Evolutionary conservation across 805 yeast species (phyloP).

Genomic region (Candida schatavii): DNA sequence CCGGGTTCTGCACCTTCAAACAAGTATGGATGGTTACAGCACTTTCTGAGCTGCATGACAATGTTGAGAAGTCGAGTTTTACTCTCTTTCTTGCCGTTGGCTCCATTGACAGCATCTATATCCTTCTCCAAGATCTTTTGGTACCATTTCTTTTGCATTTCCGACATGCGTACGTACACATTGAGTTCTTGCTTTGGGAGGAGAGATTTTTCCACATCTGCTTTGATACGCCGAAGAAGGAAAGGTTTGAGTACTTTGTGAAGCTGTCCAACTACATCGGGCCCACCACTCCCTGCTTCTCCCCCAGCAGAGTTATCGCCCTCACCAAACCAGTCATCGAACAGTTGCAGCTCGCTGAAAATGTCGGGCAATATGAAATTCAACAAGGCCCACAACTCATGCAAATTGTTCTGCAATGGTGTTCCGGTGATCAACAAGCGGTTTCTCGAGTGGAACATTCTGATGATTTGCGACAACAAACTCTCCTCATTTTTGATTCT

Average conservation of each 20-base stretch:
- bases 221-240: conserved; percentile 69
- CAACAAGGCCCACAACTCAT: conserved; percentile 78
- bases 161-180: conserved; percentile 69
- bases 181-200: conserved; percentile 74
- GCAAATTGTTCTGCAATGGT: conserved; percentile 75
- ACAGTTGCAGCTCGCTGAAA: conserved; percentile 67
- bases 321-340: conserved; percentile 68
- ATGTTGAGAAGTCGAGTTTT: conserved; percentile 75
- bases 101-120: conserved; percentile 83
- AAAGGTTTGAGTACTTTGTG: conserved; percentile 78
- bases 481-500: conserved; percentile 77
- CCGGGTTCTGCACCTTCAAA: conserved; percentile 91
- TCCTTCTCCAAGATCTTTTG: conserved; percentile 74
- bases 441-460: conserved; percentile 68
- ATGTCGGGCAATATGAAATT: conserved; percentile 78
- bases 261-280: conserved; percentile 59
- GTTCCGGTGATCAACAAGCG: conserved; percentile 78
- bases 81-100: conserved; percentile 68
- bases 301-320: conserved; percentile 11
- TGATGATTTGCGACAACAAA: conserved; percentile 66
- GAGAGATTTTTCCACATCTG: conserved; percentile 77
- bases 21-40: conserved; percentile 82
- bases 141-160: conserved; percentile 80
- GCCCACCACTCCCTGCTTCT: conserved; percentile 27
- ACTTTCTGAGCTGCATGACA: conserved; percentile 81